Conservation (phyloP, 106 monocot species). For the Dioscorea zingiberensis region DNA sequence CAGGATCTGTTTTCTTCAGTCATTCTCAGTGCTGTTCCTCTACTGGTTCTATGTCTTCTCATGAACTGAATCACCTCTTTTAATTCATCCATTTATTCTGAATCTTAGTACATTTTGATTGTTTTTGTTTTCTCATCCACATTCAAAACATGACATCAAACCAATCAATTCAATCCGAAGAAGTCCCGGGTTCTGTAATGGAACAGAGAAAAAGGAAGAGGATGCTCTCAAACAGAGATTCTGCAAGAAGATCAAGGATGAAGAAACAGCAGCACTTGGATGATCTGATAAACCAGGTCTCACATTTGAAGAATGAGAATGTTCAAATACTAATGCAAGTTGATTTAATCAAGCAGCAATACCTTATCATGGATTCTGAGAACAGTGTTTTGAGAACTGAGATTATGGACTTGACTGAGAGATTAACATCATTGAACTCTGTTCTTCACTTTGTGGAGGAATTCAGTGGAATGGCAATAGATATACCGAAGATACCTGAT, state of each 20-base stretch:
- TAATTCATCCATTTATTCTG: not conserved
- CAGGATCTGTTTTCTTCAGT: conserved; percentile 43
- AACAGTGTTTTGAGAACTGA: conserved; percentile 46
- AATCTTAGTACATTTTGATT: no score
- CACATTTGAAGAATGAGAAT: conserved; percentile 49
- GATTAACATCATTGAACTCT: conserved; percentile 43
- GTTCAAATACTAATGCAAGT: conserved; percentile 30
- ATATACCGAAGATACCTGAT: conserved; percentile 39
- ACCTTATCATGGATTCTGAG: conserved; percentile 27
- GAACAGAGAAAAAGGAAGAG: conserved; percentile 56
- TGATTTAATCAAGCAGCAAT: conserved; percentile 19
- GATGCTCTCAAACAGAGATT: conserved; percentile 81
- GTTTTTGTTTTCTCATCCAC: no score
- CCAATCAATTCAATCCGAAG: conserved; percentile 20
- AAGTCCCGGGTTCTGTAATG: not conserved
- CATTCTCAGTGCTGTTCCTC: conserved; percentile 68
- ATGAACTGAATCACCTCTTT: conserved; percentile 11
- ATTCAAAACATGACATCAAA: conserved; percentile 7
- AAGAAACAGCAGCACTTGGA: conserved; percentile 75
- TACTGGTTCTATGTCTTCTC: conserved; percentile 73
- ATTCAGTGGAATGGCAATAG: conserved; percentile 46
- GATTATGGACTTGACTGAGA: conserved; percentile 43
- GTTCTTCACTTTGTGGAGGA: conserved; percentile 45
- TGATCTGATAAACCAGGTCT: conserved; percentile 35
- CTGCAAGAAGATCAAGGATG: conserved; percentile 69